phyloP scores from a whole-genome alignment of 306 rosid genomes.

The Amphicarpaea edgeworthii region DNA sequence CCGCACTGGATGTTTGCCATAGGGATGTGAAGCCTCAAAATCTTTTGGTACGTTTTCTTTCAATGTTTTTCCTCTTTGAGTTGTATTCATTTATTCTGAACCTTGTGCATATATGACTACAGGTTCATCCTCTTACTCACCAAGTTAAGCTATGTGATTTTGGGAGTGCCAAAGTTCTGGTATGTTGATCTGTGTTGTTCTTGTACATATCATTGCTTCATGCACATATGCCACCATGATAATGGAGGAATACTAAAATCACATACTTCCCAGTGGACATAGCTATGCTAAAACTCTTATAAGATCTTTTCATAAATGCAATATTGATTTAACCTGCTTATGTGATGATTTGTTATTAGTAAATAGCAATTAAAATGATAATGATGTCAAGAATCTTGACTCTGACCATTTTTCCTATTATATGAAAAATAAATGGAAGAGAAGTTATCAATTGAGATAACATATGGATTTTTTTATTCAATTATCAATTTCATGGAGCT shows the following conservation, averaged over 20 bases:
- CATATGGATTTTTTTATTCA: constrained; percentile 8
- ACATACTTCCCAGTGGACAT: background rate
- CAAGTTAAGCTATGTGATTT: constrained; percentile 92
- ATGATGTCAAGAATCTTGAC: constrained; percentile 6
- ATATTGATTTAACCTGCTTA: constrained; percentile 4
- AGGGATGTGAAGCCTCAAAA: constrained; percentile 93
- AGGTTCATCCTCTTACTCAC: constrained; percentile 92
- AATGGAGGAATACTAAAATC: constrained; percentile 2
- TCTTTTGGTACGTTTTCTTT: constrained; percentile 67
- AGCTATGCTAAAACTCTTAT: constrained; percentile 15
- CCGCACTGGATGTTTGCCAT: constrained; percentile 83
- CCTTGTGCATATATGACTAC: constrained; percentile 35
- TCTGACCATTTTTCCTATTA: background rate
- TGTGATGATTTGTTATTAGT: constrained; percentile 3
- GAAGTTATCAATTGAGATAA: background rate
- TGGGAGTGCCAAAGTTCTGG: constrained; percentile 93
- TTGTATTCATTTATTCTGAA: constrained; percentile 14
- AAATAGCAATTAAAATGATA: constrained; percentile 20
- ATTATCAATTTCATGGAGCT: constrained; percentile 22
- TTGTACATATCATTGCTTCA: constrained; percentile 16
- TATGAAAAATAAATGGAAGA: constrained; percentile 25
- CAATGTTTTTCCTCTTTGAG: constrained; percentile 30
- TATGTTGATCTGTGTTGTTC: constrained; percentile 46
- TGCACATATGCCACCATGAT: background rate
- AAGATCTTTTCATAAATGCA: background rate